Base-by-base conservation (phyloP, 345 rosid genomes). In the Aurinia saxatilis region DNA sequence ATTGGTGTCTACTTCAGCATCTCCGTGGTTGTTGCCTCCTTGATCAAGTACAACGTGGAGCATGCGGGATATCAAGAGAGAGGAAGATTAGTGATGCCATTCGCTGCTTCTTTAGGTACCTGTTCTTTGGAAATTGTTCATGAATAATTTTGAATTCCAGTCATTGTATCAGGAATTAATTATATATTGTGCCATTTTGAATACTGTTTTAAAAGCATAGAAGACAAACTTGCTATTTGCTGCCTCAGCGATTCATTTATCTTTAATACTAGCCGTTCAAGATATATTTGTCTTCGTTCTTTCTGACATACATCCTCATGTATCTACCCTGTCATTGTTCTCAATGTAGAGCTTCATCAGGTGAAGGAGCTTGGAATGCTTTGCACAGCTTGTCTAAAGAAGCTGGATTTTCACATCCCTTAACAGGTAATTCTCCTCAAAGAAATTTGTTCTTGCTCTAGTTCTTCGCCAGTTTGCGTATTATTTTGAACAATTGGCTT, bases 1-100 rank as follows among this genome's bases (percentile, higher is more conserved):
- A 85, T 64, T 93, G 97, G 99, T 85, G 86, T 55, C 60, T 85
- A 25, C 88, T 85, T 72, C 96, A 93, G 67, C 97, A 93, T 82
- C 91, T 90, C 63, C 73, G 84, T 58, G 99, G 97, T 67, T 87
- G 88, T 66, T 87, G 96, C 84, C 73, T 85, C 74, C 91, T 93
- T 63, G 85, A 82, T 63, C 95, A 93, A 78, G 85, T 88, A 30
- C 85, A 76, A 38, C 78, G 75, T 69, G 81, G 79, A 45, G 77
- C 78, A 29, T 80, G 81, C 62, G 84, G 90, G 59, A 33, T 66
- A 55, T 29, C 64, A 76, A 85, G 77, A 77, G 97, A 88, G 70
- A 82, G 44, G 65, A 93, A 93, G 84, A 80, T 80, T 23, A 57
- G 49, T 71, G 96, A 87, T 75, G 91, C 99, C 68, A 77, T 93